Percentiles rank a stretch among this genome's conserved stretches.
phyloP scores from a whole-genome alignment of 2,329 filamentous ascomycete species.

The Aspergillus caelatus region DNA sequence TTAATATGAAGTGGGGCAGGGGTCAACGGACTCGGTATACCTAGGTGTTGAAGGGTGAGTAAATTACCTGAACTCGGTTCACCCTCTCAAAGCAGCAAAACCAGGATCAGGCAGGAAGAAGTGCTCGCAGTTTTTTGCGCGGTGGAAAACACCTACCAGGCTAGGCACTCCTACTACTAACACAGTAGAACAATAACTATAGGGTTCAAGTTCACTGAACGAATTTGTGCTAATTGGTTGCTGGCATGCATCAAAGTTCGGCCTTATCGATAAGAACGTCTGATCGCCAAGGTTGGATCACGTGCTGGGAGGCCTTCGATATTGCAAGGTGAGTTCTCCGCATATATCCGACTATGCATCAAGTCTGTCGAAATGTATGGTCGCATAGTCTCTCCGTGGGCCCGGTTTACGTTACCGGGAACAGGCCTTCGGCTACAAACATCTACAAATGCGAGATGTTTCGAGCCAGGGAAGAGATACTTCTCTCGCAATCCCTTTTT shows the following conservation, averaged over 20 bases:
- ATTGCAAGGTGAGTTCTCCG: constrained; percentile 13
- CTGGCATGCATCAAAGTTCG: not conserved
- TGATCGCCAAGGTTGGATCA: constrained; percentile 19
- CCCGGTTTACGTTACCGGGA: constrained; percentile 23
- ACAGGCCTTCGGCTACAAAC: constrained; percentile 17
- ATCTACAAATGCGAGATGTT: constrained; percentile 19
- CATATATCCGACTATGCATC: constrained; percentile 18
- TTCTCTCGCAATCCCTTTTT: constrained; percentile 38
- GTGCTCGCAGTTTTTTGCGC: too few relatives aligned
- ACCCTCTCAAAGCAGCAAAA: too few relatives aligned
- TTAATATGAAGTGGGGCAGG: too few relatives aligned
- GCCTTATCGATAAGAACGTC: not conserved
- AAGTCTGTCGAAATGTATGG: constrained; percentile 32
- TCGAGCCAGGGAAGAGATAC: constrained; percentile 30
- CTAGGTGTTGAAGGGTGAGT: too few relatives aligned
- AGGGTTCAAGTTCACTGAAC: not conserved
- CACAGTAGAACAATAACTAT: too few relatives aligned
- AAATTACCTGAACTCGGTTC: too few relatives aligned
- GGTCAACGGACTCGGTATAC: too few relatives aligned
- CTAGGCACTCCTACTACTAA: too few relatives aligned
- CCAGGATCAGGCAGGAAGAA: too few relatives aligned
- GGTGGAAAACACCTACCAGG: too few relatives aligned
- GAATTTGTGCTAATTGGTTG: not conserved
- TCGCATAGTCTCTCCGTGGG: constrained; percentile 29
- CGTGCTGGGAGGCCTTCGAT: constrained; percentile 21